Conservation (phyloP, 2,329 filamentous ascomycete species). For the Alternaria hordeiaustralica region DNA sequence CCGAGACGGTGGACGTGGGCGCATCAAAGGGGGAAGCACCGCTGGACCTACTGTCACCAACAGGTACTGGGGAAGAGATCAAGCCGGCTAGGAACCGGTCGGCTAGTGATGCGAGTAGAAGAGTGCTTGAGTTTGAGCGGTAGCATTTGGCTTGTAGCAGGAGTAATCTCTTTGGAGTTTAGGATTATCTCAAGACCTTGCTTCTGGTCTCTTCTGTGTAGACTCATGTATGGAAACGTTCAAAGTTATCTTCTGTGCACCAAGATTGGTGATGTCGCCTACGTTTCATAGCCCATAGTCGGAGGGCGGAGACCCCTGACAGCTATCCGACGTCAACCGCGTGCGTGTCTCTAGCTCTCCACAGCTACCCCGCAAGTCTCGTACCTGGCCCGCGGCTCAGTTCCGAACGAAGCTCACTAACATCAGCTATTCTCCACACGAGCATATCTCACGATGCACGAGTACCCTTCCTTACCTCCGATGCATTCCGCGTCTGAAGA, state of each 20-base stretch:
- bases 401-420: conserved; percentile 10
- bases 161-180: conserved; percentile 3
- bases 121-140: conserved; percentile 49
- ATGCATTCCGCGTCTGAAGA: conserved; percentile 29
- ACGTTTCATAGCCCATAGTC: no score
- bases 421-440: neutral
- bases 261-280: no score
- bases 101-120: conserved; percentile 45
- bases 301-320: neutral
- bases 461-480: neutral
- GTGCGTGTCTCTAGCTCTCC: neutral
- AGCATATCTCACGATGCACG: neutral
- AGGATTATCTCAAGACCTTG: neutral
- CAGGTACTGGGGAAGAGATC: conserved; percentile 29
- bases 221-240: neutral
- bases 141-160: conserved; percentile 13
- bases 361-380: conserved; percentile 14
- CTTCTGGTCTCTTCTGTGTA: neutral
- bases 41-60: conserved; percentile 24
- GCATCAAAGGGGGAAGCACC: conserved; percentile 29
- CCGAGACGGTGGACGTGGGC: conserved; percentile 56
- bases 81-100: conserved; percentile 38
- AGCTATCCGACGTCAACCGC: neutral
- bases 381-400: conserved; percentile 13
- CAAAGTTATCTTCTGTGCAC: neutral